Conservation (phyloP, 495 filamentous ascomycete genomes). For the Aspergillus homomorphus region DNA sequence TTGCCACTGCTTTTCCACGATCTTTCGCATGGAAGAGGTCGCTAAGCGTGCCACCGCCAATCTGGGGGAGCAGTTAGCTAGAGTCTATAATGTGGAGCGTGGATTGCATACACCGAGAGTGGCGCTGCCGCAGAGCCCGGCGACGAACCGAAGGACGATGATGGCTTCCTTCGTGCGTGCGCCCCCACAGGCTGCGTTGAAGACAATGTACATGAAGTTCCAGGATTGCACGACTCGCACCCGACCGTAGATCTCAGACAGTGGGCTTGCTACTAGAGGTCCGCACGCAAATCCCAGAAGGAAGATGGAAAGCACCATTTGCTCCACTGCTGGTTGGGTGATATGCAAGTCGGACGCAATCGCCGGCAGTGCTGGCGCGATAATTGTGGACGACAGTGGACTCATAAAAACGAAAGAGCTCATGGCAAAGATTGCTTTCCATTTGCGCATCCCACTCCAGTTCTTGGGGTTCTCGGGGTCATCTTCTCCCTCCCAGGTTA, state of each 20-base stretch:
- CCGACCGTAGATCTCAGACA: conserved; percentile 17
- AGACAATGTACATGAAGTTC: conserved; percentile 37
- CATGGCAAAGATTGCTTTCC: conserved; percentile 7
- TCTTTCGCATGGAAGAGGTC: conserved; percentile 49
- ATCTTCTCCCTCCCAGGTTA: conserved; percentile 9
- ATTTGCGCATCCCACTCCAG: conserved; percentile 8
- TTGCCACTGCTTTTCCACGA: conserved; percentile 53
- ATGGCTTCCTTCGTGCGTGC: conserved; percentile 44
- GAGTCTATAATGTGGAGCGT: conserved; percentile 20
- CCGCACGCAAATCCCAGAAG: conserved; percentile 16
- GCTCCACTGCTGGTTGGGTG: background rate
- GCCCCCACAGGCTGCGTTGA: conserved; percentile 55
- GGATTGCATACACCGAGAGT: conserved; percentile 40
- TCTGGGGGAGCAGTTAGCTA: conserved; percentile 11
- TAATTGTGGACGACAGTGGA: conserved; percentile 13
- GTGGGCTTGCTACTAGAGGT: conserved; percentile 10
- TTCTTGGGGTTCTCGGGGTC: conserved; percentile 14
- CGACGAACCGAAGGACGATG: conserved; percentile 53
- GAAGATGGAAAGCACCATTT: conserved; percentile 14
- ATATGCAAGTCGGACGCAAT: conserved; percentile 8
- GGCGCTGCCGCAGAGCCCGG: conserved; percentile 50
- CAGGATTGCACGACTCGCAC: conserved; percentile 5
- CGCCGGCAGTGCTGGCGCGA: conserved; percentile 6
- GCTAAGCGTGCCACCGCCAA: conserved; percentile 40
- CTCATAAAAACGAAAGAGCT: conserved; percentile 14